Percentiles rank a stretch among this genome's conserved stretches.
phyloP scores from a whole-genome alignment of 2,329 filamentous ascomycete species.

The Aspergillus awamori region DNA sequence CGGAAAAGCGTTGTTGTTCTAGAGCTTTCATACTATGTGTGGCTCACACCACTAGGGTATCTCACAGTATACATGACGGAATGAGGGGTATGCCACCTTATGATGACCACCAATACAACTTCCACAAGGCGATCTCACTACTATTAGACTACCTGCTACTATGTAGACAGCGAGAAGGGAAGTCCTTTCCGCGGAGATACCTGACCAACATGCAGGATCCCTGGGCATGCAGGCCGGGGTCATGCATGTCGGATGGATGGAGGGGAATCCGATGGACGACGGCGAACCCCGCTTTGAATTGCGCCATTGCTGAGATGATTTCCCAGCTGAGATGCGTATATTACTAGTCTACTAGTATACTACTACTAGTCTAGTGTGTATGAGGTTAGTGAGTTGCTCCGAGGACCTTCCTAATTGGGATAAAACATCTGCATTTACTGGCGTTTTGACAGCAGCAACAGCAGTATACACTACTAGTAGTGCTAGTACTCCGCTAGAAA shows the following conservation, averaged over 20 bases:
- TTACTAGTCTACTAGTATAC: background rate
- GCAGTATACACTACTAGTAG: too few relatives aligned
- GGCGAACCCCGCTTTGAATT: conserved; percentile 3
- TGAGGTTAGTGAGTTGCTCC: background rate
- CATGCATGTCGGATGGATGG: background rate
- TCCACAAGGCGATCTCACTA: too few relatives aligned
- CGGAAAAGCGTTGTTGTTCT: background rate
- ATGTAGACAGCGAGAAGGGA: background rate
- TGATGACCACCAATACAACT: background rate
- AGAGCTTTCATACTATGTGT: too few relatives aligned
- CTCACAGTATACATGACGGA: background rate
- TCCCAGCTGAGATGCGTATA: too few relatives aligned
- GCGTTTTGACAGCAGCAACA: background rate
- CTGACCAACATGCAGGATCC: background rate
- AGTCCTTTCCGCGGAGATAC: conserved; percentile 4
- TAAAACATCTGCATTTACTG: background rate
- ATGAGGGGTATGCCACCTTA: background rate
- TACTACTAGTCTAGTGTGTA: background rate
- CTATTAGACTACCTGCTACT: too few relatives aligned
- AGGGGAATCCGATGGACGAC: background rate
- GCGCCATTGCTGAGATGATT: background rate
- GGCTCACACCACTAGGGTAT: too few relatives aligned
- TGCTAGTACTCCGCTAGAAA: too few relatives aligned
- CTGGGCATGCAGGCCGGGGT: background rate
- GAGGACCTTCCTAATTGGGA: background rate